Evolutionary conservation across 257 asterid species (phyloP), one percentile per base, ranked within the genome.

Genomic region (Solanum sitiens): DNA sequence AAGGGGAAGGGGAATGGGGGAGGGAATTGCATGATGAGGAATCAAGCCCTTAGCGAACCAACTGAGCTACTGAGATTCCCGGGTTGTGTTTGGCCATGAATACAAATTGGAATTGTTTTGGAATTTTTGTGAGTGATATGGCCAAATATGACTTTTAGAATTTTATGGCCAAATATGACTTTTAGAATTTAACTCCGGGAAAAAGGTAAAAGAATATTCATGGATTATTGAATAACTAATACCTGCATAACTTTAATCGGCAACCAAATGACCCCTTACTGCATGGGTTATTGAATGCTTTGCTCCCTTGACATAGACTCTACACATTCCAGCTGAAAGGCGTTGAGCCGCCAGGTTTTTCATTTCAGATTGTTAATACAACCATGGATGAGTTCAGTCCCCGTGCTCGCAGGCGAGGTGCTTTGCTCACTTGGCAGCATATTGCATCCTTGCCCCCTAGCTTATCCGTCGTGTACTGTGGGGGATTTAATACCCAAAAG

Each of bases 261-360:
- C 11, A 27, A 68, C 21, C 11, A 68, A 67, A 13, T 32, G 37
- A 27, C 37, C 21, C 74, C n/a, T 35, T 89, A 5, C 53, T 86
- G 53, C 89, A 80, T 74, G 65, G 39, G 61, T 84, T 20, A 35
- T 56, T 65, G 68, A 33, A 20, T 39, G 61, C 27, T 67, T 89
- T 76, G 87, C 65, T 91, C 20, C 97, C 98, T 94, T 94, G 91
- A 96, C 91, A 87, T 89, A 88, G 90, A 94, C 95, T 93, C 94
- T 92, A 95, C 99, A 97, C 99, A 84, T 97, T 97, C 94, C 99
- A 96, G 95, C 94, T 97, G 79, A 97, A 97, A 93, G 98, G 98
- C 72, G 98, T 91, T 27, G 98, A 96, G 90, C 99, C 98, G 80
- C 99, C 99, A 1, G 98, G 98, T 71, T 97, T 97, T 90, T 95